Evolutionary conservation across 345 rosid species (phyloP), one percentile per base, ranked within the genome.

Genomic region (Bruguiera parviflora): DNA sequence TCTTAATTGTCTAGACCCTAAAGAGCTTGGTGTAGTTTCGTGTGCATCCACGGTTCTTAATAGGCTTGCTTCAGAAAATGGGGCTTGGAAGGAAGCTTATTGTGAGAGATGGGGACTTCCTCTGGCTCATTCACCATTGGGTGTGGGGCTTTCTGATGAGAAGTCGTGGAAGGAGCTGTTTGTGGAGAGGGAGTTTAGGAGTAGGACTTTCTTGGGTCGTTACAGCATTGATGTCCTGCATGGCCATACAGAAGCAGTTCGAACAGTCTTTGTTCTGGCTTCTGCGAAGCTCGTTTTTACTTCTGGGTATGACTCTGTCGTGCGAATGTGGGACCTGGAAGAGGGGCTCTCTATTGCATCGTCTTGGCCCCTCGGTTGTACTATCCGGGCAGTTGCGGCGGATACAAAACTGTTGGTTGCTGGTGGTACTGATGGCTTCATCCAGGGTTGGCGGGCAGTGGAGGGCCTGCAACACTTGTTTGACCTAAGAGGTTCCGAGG

Each of bases 371-470:
- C 90, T 94, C 68, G 95, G 96, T 60, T 88, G 97, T 81, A 89
- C 98, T 0, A 84, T 94, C 58, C 85, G 98, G 57, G 95, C 95
- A 0, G 79, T 89, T 66, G 86, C 88, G 6, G 96, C 96, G 0
- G 98, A 94, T 73, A 80, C 85, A 9, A 89, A 88, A 65, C 84
- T 91, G 33, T 81, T 94, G 85, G 84, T 94, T 76, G 91, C 85
- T 31, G 98, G 97, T 18, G 95, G 96, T 76, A 91, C 97, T 8
- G 92, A 91, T 74, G 97, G 96, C 10, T 94, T 94, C 73, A 87
- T 94, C 63, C 92, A 94, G 53, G 84, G 92, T 64, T 94, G 98
- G 98, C 85, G 67, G 76, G 85, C 90, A 52, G 66, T 79, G 62
- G 97, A 91, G 62, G 85, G 91, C 65, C 80, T 84, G 29, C 73